Evolutionary conservation across 306 rosid genomes (phyloP).

Genomic region (Dryas alaskensis): DNA sequence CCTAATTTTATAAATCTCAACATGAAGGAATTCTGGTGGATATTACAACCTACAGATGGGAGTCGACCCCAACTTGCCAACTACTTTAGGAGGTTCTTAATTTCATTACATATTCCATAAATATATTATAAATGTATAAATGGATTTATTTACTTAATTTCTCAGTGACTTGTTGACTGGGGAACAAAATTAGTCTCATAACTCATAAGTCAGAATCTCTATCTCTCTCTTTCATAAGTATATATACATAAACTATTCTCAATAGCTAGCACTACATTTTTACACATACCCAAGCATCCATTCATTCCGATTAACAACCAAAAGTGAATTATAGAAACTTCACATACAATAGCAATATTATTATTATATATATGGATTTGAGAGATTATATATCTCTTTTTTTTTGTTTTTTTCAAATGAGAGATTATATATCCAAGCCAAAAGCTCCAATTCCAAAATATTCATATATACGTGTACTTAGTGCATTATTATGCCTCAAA

Average conservation of each 20-base stretch:
- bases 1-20: neutral
- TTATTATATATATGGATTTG: too few species aligned
- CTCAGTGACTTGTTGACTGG: conserved; percentile 7
- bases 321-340: too few species aligned
- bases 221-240: too few species aligned
- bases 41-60: neutral
- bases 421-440: neutral
- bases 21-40: neutral
- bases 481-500: neutral
- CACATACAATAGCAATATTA: too few species aligned
- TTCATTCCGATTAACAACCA: too few species aligned
- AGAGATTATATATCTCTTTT: too few species aligned
- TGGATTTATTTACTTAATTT: neutral
- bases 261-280: neutral
- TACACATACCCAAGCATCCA: neutral
- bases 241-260: neutral
- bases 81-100: conserved; percentile 4
- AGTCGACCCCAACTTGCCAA: conserved; percentile 16
- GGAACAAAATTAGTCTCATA: neutral
- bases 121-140: conserved; percentile 3
- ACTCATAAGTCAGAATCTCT: neutral
- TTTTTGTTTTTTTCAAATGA: too few species aligned
- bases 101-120: neutral
- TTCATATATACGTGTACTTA: too few species aligned
- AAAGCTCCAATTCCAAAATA: neutral